Evolutionary conservation across 768 basidiomycete species (phyloP), one percentile per base, ranked within the genome.

Genomic region (Sistotremastrum suecicum): DNA sequence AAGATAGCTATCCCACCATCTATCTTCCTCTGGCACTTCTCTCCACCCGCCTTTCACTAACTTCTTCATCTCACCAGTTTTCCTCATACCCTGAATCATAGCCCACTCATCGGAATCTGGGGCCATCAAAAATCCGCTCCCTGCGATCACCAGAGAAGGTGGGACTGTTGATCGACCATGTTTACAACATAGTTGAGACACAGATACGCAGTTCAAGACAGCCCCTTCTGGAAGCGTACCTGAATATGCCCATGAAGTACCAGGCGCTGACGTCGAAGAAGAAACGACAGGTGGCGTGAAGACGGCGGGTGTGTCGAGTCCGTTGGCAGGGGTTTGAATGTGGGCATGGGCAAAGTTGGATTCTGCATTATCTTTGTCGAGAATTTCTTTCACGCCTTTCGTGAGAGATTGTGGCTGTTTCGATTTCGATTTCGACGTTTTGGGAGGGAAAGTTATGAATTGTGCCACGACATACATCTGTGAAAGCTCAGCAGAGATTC

Each of bases 401-500:
- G 31, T 10, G 36, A 8, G 47, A 39, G 34, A 51, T 42, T 3
- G 47, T 39, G 39, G 33, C n/a, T 48, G 48, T 41, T 51, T 52
- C 50, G 35, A 44, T 45, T 37, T 44, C 46, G 31, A 42, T 41
- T 56, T 58, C 36, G 54, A 56, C 51, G 69, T 67, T 34, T 58
- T 61, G 7, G 63, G 63, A 3, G 73, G 64, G 41, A 66, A 72
- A 2, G 77, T 73, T 12, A 86, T 80, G 53, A 74, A 83, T 49
- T 76, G 78, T 10, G 69, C 69, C 34, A 80, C 59, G 42, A 80
- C 32, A 56, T 77, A 84, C n/a, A 81, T 30, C 83, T 84, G 42
- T 7, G 28, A 33, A 29, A 28, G 1, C 7, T 6, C 41, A 37
- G 43, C 37, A 2, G 30, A 1, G 5, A 30, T 38, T 2, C 31